phyloP scores from a whole-genome alignment of 1,284 basidiomycete species.

The Somion occarium region DNA sequence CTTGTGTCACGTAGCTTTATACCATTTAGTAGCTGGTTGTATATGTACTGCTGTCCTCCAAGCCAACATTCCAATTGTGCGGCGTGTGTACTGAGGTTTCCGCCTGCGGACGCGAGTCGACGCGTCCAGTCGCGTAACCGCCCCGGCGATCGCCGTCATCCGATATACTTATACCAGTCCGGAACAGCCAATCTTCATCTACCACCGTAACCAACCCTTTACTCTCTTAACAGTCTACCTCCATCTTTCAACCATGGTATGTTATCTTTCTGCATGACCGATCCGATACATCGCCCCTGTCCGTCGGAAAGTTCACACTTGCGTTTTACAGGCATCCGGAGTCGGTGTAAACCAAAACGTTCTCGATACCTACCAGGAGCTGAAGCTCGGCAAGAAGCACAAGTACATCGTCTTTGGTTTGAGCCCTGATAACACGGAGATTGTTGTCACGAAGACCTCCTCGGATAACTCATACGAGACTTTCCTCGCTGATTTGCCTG shows the following conservation, averaged over 20 bases:
- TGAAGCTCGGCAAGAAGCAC: slow-evolving; percentile 82
- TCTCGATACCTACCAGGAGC: slow-evolving; percentile 60
- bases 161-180: slow-evolving; percentile 9
- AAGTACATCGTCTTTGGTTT: slow-evolving; percentile 89
- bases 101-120: neutral
- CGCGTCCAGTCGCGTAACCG: neutral
- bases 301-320: neutral
- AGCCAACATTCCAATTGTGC: neutral
- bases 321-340: slow-evolving; percentile 63
- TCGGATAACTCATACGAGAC: slow-evolving; percentile 56
- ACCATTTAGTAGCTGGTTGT: no score
- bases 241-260: neutral
- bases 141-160: slow-evolving; percentile 5
- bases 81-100: neutral
- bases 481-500: slow-evolving; percentile 77
- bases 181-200: slow-evolving; percentile 1
- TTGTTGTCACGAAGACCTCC: slow-evolving; percentile 68
- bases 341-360: slow-evolving; percentile 61
- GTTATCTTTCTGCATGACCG: neutral
- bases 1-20: neutral
- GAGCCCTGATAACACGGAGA: slow-evolving; percentile 63
- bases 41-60: no score
- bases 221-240: neutral
- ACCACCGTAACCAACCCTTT: neutral
- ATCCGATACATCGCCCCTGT: neutral